phyloP scores from a whole-genome alignment of 2,329 filamentous ascomycete genomes.

The Diplodia sapinea region DNA sequence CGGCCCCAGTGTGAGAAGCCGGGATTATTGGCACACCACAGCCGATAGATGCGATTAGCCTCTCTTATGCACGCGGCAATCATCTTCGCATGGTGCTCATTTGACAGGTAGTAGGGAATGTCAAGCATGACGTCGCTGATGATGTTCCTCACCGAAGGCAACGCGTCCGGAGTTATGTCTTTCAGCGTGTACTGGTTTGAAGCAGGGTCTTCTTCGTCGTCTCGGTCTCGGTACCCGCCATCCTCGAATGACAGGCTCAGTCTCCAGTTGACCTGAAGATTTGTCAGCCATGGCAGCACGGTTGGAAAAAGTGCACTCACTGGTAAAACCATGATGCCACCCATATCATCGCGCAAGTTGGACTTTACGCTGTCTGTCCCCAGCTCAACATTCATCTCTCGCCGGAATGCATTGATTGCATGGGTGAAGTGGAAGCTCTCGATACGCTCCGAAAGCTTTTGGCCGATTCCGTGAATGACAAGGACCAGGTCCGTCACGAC shows the following conservation, averaged over 20 bases:
- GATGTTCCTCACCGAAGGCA: constrained; percentile 87
- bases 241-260: constrained; percentile 87
- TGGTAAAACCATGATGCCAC: constrained; percentile 91
- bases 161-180: constrained; percentile 89
- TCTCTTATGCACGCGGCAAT: constrained; percentile 85
- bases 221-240: constrained; percentile 60
- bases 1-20: constrained; percentile 80
- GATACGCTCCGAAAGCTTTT: constrained; percentile 92
- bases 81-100: constrained; percentile 90
- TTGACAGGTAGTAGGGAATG: constrained; percentile 96
- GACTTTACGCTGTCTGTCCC: constrained; percentile 74
- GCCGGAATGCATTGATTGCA: constrained; percentile 87
- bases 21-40: constrained; percentile 94
- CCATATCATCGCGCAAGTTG: constrained; percentile 76
- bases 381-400: constrained; percentile 84
- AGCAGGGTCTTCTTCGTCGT: constrained; percentile 56
- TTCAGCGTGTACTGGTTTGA: constrained; percentile 72
- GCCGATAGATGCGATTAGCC: constrained; percentile 91
- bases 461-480: constrained; percentile 93
- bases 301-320: constrained; percentile 39
- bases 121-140: constrained; percentile 99
- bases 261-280: constrained; percentile 79
- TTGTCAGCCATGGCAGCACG: constrained; percentile 4
- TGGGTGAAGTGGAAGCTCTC: constrained; percentile 98
- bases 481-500: constrained; percentile 86